Evolutionary conservation across 441 rosid species (phyloP), one percentile per base, ranked within the genome.

Genomic region (Adansonia gregorii): DNA sequence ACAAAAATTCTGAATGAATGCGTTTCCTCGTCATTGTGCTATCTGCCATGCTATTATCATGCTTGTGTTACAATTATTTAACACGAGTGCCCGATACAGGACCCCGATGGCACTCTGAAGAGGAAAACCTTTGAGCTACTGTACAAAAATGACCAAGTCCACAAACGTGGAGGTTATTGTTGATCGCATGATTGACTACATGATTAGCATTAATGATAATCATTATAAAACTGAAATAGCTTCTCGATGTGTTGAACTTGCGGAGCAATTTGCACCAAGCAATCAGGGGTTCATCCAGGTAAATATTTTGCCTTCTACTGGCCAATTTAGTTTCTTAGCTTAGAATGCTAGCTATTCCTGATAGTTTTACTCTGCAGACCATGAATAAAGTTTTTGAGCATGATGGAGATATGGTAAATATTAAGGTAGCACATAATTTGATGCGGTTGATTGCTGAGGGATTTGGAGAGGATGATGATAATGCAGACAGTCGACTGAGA

Each of bases 351-450:
- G 20, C 43, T 8, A 22, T 65, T 31, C 63, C 60, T 84, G 76
- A 74, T 58, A 55, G 48, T 45, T 81, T 69, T 67, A 74, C 75
- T 80, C 72, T 58, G 76, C 89, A 94, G 98, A 90, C 91, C 80
- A 96, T 96, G 98, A 94, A 94, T 87, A 94, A 84, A 88, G 99
- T 94, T 78, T 93, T 96, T 82, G 96, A 94, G 93, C 99, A 94
- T 85, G 99, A 97, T 0, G 98, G 98, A 75, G 98, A 93, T 87
- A 79, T 96, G 76, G 97, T 96, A 69, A 91, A 94, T 84, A 83
- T 88, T 82, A 96, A 96, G 87, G 94, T 96, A 84, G 98, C 94
- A 7, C 98, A 96, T 80, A 96, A 93, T 85, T 85, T 96, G 83
- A 96, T 96, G 96, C 91, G 95, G 74, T 84, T 96, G 86, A 96